These are phyloP conservation scores for Hemileccinum impolitum DNA, from an alignment of 768 basidiomycete genomes.

Conservation along the genomic window DNA sequence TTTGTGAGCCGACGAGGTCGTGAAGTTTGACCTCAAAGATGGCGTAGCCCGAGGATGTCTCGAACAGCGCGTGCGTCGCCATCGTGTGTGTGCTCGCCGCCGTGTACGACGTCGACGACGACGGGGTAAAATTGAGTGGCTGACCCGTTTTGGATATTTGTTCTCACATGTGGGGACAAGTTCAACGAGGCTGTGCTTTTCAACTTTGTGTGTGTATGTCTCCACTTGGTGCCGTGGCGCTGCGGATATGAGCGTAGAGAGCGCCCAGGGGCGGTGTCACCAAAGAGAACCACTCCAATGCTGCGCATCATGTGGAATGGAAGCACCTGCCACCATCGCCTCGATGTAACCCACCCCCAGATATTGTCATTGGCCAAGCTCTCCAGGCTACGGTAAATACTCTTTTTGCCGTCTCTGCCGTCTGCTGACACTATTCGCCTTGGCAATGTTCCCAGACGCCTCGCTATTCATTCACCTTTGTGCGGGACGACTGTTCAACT, in stretches of 20 bases:
- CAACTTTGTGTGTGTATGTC: no score
- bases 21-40: conserved; percentile 83
- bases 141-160: not conserved
- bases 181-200: no score
- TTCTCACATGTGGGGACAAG: conserved; percentile 2
- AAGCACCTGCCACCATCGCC: not conserved
- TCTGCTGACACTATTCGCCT: not conserved
- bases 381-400: not conserved
- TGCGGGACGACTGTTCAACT: not conserved
- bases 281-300: not conserved
- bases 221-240: no score
- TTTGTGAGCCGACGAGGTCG: conserved; percentile 84
- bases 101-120: conserved; percentile 32
- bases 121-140: conserved; percentile 22
- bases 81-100: conserved; percentile 38
- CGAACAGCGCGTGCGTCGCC: conserved; percentile 88
- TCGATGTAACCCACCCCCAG: no score
- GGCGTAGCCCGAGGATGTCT: conserved; percentile 92
- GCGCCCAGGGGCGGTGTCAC: no score
- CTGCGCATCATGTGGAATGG: not conserved
- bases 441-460: not conserved
- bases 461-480: not conserved
- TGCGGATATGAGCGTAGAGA: no score
- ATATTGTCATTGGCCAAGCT: not conserved
- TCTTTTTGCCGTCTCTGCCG: not conserved